phyloP scores from a whole-genome alignment of 257 asterid genomes.

The Solanum bukasovii region DNA sequence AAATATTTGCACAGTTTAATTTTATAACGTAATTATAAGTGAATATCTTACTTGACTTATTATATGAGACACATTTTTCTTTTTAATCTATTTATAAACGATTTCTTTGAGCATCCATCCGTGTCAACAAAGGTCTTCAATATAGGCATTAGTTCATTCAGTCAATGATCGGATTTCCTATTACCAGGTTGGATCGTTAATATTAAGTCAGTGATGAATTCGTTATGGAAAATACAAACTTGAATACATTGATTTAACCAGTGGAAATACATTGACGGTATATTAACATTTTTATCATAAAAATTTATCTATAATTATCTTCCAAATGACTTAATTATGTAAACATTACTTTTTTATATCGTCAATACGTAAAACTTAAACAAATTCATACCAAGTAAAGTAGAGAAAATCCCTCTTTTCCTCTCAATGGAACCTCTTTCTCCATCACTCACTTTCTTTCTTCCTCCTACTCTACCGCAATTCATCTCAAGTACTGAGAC shows the following conservation, averaged over 20 bases:
- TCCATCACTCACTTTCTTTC: constrained; percentile 11
- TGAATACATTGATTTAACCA: not conserved
- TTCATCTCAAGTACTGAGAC: not conserved
- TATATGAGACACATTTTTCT: not conserved
- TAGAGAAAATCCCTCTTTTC: not conserved
- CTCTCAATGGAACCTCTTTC: constrained; percentile 14
- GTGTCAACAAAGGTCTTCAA: not conserved
- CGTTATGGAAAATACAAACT: not conserved
- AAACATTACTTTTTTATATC: not conserved
- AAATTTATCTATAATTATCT: not conserved
- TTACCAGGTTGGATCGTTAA: no score
- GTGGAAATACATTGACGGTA: not conserved
- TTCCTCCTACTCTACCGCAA: constrained; percentile 1
- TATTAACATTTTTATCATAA: not conserved
- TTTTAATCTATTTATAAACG: not conserved
- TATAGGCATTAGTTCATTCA: not conserved
- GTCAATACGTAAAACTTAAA: not conserved
- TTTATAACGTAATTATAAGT: not conserved
- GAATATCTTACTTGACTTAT: not conserved
- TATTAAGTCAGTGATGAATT: not conserved
- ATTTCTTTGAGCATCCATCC: not conserved
- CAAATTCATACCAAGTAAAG: not conserved
- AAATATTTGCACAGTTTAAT: not conserved
- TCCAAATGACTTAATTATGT: not conserved
- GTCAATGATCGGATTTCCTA: no score